Base-by-base conservation (phyloP, 306 rosid species). In the Gastrolobium villosum region DNA sequence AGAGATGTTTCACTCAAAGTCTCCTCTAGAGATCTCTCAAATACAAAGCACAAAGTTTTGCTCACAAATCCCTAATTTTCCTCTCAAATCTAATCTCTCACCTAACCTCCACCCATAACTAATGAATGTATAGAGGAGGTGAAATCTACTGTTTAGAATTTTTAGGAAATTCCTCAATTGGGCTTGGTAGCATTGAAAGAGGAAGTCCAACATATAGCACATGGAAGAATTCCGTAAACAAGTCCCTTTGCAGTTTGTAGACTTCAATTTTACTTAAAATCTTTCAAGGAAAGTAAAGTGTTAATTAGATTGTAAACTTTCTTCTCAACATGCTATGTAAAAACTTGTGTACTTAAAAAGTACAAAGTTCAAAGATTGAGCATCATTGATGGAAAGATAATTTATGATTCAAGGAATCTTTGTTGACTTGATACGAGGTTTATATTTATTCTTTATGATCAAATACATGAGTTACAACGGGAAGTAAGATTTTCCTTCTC, bases 401-500 rank as follows among this genome's bases (percentile, higher is more conserved):
- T 2, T 59, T 60, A 32, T 34, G 37, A 65, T 63, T 62, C 48
- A 48, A 62, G 79, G 26, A 64, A 65, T 65, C 45, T 41, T 41
- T 26, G 40, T n/a, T 65, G 20, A 59, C 59, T 30, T 56, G 39
- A 15, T 46, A 9, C 28, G 50, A 48, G 44, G n/a, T 63, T 61
- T 35, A 7, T 9, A 14, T 45, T 46, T 74, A 52, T 75, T 75
- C 53, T 26, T 26, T 36, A 26, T 36, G 20, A 37, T 50, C 40
- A 66, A 44, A 45, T 41, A 10, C 52, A 65, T 6, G 66, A 55
- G 46, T 55, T 72, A 71, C 50, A 53, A 53, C n/a, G 44, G 37
- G 53, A 8, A n/a, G 6, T 66, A 46, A 14, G 56, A 45, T 55
- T 45, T 65, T 28, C 57, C 13, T 49, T 28, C 46, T 28, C 30